Evolutionary conservation across 2,329 filamentous ascomycete genomes (phyloP), one percentile per base, ranked within the genome.

Genomic region (Taxawa tesnikishii): DNA sequence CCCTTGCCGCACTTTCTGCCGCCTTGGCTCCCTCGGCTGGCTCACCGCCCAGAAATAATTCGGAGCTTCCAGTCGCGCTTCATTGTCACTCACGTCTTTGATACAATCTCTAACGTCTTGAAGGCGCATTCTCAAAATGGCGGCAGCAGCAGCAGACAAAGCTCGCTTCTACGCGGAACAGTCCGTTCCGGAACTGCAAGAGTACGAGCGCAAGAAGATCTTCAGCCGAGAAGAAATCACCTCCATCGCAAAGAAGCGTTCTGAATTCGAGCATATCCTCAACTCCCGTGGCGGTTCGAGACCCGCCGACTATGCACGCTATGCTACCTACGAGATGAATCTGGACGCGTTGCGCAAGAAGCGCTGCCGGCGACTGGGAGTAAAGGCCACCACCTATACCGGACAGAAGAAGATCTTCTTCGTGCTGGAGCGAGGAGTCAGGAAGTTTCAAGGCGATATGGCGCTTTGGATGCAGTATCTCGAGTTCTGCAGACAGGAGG

Each of bases 141-240:
- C 85, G 2, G 79, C 75, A 26, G 79, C 75, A 26, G 79, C 90
- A 37, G 79, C 82, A 41, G 90, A 96, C 51, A 96, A 94, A 60
- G 90, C 88, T 34, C 83, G 88, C 37, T 96, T 88, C 60, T 94
- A 83, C 58, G 72, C 96, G 42, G 90, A 98, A 63, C 80, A 88
- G 45, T 80, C 82, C 2, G 83, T 94, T 26, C 84, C 87, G 11
- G 87, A 96, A 56, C 71, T 98, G 36, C 83, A 85, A 41, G 85
- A 94, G 49, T 92, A 84, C 56, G 82, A 93, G 58, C 74, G 83
- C 43, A 94, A 94, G 57, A 79, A 83, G 47, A 81, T 98, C 45
- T 98, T 98, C 61, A 74, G 70, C 14, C 47, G 90, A 76, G 82
- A 92, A 43, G 88, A 98, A 56, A 94, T 98, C 53, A 73, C 75